phyloP scores from a whole-genome alignment of 306 rosid species.

The Clitoria ternatea region DNA sequence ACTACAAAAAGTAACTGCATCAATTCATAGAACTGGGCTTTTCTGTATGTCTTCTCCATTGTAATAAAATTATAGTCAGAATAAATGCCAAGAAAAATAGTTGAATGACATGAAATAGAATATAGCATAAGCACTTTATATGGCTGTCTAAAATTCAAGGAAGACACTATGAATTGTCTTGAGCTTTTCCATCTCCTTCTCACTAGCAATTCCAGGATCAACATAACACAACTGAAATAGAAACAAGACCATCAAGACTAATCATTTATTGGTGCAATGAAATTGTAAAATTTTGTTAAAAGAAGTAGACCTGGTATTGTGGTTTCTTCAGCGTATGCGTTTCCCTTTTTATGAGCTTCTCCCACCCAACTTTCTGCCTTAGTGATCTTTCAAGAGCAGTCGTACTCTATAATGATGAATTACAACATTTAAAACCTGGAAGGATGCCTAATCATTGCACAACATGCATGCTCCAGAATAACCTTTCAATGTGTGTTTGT shows the following conservation, averaged over 20 bases:
- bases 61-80: conserved; percentile 17
- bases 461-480: conserved; percentile 14
- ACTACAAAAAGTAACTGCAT: neutral
- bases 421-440: conserved; percentile 20
- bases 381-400: conserved; percentile 56
- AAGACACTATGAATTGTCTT: conserved; percentile 63
- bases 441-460: neutral
- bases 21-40: neutral
- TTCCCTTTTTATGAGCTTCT: conserved; percentile 64
- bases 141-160: conserved; percentile 49
- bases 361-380: conserved; percentile 59
- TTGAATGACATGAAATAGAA: conserved; percentile 5
- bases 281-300: neutral
- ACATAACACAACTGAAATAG: conserved; percentile 71
- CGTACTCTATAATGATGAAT: conserved; percentile 47
- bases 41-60: conserved; percentile 10
- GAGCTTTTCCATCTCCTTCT: conserved; percentile 56
- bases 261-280: neutral
- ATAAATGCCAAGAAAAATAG: neutral
- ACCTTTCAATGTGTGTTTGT: neutral
- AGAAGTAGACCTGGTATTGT: conserved; percentile 63
- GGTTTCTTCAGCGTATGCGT: conserved; percentile 68
- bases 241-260: conserved; percentile 27
- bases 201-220: conserved; percentile 66
- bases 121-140: conserved; percentile 11